Percentiles rank a stretch among this genome's conserved stretches.
Evolutionary conservation across 2,329 filamentous ascomycete species (phyloP).

Genomic region (Xenoacremonium recifei): DNA sequence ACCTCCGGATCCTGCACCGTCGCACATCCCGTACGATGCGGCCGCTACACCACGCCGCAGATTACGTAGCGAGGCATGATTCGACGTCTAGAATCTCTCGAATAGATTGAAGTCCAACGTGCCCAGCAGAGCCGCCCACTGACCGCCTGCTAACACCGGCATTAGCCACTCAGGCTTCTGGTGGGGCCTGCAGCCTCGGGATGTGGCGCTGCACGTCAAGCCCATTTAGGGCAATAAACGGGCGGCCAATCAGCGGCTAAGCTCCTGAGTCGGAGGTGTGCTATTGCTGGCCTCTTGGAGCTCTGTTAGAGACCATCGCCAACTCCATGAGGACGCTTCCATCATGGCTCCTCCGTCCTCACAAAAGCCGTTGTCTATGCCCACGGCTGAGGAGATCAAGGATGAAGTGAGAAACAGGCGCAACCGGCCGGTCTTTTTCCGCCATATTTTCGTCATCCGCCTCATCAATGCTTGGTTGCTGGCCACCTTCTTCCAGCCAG

Average conservation of each 20-base stretch:
- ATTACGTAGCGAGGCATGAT: too few relatives aligned
- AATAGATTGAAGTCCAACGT: too few relatives aligned
- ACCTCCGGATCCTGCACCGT: too few relatives aligned
- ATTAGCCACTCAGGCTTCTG: background rate
- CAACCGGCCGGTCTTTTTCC: constrained; percentile 28
- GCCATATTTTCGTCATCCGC: constrained; percentile 63
- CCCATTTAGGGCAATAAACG: background rate
- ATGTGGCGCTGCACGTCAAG: background rate
- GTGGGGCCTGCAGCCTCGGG: background rate
- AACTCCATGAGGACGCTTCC: too few relatives aligned
- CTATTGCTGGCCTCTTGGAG: background rate
- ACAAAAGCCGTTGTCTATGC: too few relatives aligned
- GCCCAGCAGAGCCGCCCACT: too few relatives aligned
- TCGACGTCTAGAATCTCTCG: too few relatives aligned
- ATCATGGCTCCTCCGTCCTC: background rate
- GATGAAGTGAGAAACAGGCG: constrained; percentile 11
- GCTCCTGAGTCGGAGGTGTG: background rate
- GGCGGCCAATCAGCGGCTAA: background rate
- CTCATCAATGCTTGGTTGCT: constrained; percentile 76
- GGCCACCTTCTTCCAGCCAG: constrained; percentile 93
- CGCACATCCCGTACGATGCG: too few relatives aligned
- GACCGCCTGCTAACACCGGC: background rate
- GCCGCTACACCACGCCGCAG: too few relatives aligned
- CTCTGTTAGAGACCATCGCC: background rate
- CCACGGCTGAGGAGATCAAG: background rate